phyloP scores from a whole-genome alignment of 2,329 filamentous ascomycete species.

The Trichoderma guizhouense region DNA sequence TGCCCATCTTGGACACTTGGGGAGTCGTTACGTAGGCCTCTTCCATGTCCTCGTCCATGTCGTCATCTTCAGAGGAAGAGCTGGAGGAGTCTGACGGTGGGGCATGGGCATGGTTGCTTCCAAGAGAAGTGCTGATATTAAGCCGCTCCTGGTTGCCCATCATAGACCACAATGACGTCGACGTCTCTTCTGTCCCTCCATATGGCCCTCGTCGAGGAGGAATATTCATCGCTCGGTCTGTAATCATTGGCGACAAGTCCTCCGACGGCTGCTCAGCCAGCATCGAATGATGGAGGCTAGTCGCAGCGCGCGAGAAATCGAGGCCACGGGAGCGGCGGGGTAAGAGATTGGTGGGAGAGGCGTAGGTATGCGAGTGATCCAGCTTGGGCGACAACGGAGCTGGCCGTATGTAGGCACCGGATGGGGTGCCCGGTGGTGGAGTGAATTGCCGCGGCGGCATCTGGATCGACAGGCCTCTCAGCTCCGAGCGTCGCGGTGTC shows the following conservation, averaged over 20 bases:
- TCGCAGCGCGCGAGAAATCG: slow-evolving; percentile 90
- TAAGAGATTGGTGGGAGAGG: slow-evolving; percentile 81
- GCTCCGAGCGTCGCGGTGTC: slow-evolving; percentile 68
- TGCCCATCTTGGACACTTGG: slow-evolving; percentile 61
- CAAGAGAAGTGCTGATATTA: slow-evolving; percentile 71
- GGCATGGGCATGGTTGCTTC: slow-evolving; percentile 68
- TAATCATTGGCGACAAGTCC: slow-evolving; percentile 84
- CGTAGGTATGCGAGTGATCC: slow-evolving; percentile 79
- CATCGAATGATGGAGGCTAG: slow-evolving; percentile 92
- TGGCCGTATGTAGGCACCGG: slow-evolving; percentile 47
- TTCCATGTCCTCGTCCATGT: slow-evolving; percentile 72
- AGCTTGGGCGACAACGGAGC: slow-evolving; percentile 79
- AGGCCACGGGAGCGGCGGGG: slow-evolving; percentile 85
- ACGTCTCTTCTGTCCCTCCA: slow-evolving; percentile 58
- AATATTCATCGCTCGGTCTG: slow-evolving; percentile 62
- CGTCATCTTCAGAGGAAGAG: slow-evolving; percentile 65
- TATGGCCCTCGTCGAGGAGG: slow-evolving; percentile 50
- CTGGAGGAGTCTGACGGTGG: slow-evolving; percentile 76
- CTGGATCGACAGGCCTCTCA: slow-evolving; percentile 55
- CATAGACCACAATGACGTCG: slow-evolving; percentile 68
- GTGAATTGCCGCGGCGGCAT: slow-evolving; percentile 36
- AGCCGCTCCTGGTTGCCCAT: slow-evolving; percentile 67
- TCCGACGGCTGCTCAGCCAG: slow-evolving; percentile 84
- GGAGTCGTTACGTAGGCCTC: slow-evolving; percentile 82
- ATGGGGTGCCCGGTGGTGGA: slow-evolving; percentile 34